Evolutionary conservation across 345 rosid species (phyloP), one percentile per base, ranked within the genome.

Genomic region (Acer yangbiense): DNA sequence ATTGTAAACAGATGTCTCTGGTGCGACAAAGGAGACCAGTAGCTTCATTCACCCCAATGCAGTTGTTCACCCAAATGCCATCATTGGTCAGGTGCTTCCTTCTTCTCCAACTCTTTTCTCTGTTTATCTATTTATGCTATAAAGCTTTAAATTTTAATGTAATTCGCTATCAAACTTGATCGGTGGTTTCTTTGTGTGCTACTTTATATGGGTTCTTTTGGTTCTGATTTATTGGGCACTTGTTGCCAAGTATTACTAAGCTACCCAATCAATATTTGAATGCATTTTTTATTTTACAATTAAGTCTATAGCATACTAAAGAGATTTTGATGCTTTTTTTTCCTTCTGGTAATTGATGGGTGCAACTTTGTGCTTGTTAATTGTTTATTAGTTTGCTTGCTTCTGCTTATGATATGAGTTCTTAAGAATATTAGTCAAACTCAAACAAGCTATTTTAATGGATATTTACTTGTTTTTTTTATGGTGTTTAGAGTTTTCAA

Each of bases 11-110:
- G 92, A 80, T 87, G 77, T 62, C 72, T 77, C 57, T 7, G 76
- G 71, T 58, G 83, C 82, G 60, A 71, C 64, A 12, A 77, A 80
- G 35, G 84, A 79, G 48, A 64, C 78, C 25, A 75, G 54, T 55
- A 79, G 81, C 73, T 77, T 83, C 71, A 80, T 95, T 71, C 99
- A 95, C 79, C 91, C 94, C 18, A 83, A 86, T 44, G 92, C 99
- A 46, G 57, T 88, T 39, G 87, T 95, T 75, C 98, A 95, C 81
- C 97, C 97, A 44, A 79, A 84, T 64, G 97, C 99, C 32, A 71
- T 87, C 58, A 84, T 92, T 76, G 99, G 98, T 63, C 87, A 86
- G 90, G 98, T 95, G 29, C 68, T 41, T 20, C 13, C 21, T 63
- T 63, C 9, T 68, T 16, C 10, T 11, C 1, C 27, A 32, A 29